Evolutionary conservation across 768 basidiomycete genomes (phyloP).

Genomic region (Mycena metata): DNA sequence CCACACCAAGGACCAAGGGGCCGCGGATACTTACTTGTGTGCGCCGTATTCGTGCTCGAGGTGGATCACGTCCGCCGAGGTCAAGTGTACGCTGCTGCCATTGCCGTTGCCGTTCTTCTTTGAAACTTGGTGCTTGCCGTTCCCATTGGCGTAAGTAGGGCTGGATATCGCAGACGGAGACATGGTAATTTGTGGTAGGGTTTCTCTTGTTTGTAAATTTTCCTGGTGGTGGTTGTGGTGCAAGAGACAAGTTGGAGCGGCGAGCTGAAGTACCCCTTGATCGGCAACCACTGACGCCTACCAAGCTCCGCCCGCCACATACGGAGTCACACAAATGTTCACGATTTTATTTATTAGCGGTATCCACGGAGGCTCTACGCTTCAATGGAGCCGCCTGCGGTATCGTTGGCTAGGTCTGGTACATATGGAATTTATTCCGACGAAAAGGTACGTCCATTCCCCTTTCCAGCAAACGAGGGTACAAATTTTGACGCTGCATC

Average conservation of each 20-base stretch:
- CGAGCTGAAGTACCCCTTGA: neutral
- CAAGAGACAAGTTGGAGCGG: conserved; percentile 9
- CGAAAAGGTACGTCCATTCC: too few relatives aligned
- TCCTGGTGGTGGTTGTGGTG: conserved; percentile 13
- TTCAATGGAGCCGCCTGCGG: too few relatives aligned
- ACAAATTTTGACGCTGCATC: too few relatives aligned
- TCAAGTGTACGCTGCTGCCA: conserved; percentile 46
- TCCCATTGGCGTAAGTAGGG: conserved; percentile 35
- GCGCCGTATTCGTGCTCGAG: conserved; percentile 88
- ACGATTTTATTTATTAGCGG: too few relatives aligned
- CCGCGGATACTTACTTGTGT: conserved; percentile 80
- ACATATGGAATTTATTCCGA: too few relatives aligned
- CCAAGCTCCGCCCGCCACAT: conserved; percentile 22
- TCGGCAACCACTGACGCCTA: conserved; percentile 9
- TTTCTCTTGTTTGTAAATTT: conserved; percentile 5
- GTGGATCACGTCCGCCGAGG: conserved; percentile 79
- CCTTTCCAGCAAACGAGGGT: too few relatives aligned
- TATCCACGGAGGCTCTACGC: too few relatives aligned
- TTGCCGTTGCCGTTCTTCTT: conserved; percentile 21
- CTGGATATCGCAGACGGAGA: conserved; percentile 20
- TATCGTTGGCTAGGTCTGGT: too few relatives aligned
- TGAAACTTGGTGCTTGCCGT: conserved; percentile 32
- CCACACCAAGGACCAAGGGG: conserved; percentile 25
- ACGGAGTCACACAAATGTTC: too few relatives aligned
- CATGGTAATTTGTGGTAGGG: conserved; percentile 14